These are phyloP conservation scores for Zasmidium angulare DNA, from an alignment of 2,329 filamentous ascomycete genomes.

Conservation along the genomic window DNA sequence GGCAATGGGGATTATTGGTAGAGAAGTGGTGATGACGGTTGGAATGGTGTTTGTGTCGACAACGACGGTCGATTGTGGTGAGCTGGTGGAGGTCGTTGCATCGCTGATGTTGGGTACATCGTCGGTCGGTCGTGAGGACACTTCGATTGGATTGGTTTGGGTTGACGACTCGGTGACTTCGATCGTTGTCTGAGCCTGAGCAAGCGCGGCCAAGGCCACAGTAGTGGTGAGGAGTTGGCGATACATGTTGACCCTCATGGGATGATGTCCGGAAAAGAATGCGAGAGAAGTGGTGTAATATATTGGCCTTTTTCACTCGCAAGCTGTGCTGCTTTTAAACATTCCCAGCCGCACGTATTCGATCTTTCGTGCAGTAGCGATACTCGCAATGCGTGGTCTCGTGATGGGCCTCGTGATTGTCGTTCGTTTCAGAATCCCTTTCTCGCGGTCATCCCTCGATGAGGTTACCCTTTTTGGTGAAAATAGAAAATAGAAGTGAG, in stretches of 20 bases:
- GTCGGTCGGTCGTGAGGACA: neutral
- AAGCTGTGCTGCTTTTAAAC: neutral
- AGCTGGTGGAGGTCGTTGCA: neutral
- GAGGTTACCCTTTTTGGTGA: neutral
- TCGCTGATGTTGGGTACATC: neutral
- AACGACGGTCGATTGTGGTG: neutral
- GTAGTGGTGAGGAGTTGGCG: neutral
- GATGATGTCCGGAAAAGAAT: neutral
- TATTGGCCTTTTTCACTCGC: no score
- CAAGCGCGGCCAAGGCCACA: neutral
- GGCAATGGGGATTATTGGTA: neutral
- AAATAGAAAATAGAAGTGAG: neutral
- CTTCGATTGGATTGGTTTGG: constrained; percentile 3
- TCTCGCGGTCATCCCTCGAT: neutral
- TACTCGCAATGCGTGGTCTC: neutral
- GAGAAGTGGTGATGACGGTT: neutral
- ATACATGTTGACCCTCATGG: neutral
- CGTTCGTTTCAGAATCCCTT: neutral
- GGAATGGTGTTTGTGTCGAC: neutral
- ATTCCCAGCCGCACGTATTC: neutral
- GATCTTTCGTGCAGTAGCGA: neutral
- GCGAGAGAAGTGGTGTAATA: no score
- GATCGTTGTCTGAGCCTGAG: neutral
- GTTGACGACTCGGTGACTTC: neutral
- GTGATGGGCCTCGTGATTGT: neutral